Evolutionary conservation across 140 eudicot species (phyloP).

Genomic region (Flaveria floridana): DNA sequence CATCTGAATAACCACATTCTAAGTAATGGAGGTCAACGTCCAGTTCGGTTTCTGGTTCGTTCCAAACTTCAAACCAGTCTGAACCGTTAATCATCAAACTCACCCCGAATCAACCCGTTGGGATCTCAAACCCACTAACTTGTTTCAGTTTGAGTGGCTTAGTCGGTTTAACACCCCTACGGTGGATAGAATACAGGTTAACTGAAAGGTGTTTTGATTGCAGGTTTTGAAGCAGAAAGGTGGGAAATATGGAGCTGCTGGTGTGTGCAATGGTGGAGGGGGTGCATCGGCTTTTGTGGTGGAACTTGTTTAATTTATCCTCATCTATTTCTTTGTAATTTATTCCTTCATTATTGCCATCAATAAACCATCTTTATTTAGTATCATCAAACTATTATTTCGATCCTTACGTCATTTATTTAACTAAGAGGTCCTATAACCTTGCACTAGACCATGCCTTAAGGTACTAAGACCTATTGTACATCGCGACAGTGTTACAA

Average conservation of each 20-base stretch:
- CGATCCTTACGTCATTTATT: neutral
- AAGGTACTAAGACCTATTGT: too few relatives aligned
- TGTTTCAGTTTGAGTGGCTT: too few relatives aligned
- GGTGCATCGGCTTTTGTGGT: constrained; percentile 94
- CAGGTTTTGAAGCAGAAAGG: constrained; percentile 85
- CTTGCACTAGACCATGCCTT: too few relatives aligned
- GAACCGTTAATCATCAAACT: too few relatives aligned
- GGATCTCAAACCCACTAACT: too few relatives aligned
- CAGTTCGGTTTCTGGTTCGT: too few relatives aligned
- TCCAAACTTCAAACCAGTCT: too few relatives aligned
- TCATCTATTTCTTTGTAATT: neutral
- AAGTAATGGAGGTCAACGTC: too few relatives aligned
- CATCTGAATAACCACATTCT: too few relatives aligned
- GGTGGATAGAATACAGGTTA: too few relatives aligned
- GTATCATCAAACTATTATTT: neutral
- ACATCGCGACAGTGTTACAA: neutral
- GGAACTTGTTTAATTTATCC: constrained; percentile 56
- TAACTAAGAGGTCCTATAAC: neutral
- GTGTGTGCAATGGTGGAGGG: constrained; percentile 98
- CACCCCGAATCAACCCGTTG: too few relatives aligned
- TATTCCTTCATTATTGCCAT: neutral
- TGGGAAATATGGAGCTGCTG: constrained; percentile 88
- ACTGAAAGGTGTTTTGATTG: constrained; percentile 6
- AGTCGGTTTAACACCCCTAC: too few relatives aligned
- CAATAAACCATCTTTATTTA: constrained; percentile 19